A percentile compares a stretch with the other conserved stretches of the same genome.
These are phyloP conservation scores for Nicotiana benthamiana DNA, from an alignment of 257 asterid species.

Conservation along the genomic window DNA sequence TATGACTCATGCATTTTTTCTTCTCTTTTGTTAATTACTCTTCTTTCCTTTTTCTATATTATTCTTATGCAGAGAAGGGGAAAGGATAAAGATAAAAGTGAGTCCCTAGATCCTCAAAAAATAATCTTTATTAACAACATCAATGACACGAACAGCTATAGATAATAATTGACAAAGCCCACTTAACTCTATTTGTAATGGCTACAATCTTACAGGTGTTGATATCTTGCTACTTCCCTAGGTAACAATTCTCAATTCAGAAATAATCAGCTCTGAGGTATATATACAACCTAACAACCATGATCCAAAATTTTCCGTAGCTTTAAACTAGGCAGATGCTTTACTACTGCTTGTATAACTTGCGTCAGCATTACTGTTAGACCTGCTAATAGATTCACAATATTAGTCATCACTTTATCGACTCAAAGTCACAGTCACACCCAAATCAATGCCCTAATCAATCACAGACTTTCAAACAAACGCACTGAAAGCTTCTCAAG, in stretches of 20 bases:
- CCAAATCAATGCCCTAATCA: conserved; percentile 17
- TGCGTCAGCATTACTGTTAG: conserved; percentile 29
- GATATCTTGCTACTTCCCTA: conserved; percentile 37
- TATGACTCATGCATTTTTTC: neutral
- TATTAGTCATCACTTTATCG: conserved; percentile 19
- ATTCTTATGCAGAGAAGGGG: neutral
- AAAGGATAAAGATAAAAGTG: neutral
- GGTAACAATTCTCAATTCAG: conserved; percentile 15
- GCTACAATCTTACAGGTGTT: conserved; percentile 43
- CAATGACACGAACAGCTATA: conserved; percentile 17
- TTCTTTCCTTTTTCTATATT: neutral
- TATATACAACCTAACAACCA: conserved; percentile 47
- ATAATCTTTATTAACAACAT: conserved; percentile 25
- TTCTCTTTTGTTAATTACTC: too few relatives aligned
- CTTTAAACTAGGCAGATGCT: conserved; percentile 15
- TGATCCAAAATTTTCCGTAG: conserved; percentile 22
- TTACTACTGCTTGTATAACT: conserved; percentile 21
- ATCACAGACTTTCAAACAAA: conserved; percentile 27
- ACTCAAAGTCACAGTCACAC: conserved; percentile 8
- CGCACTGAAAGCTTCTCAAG: conserved; percentile 41
- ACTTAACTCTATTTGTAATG: conserved; percentile 34
- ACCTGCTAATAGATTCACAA: conserved; percentile 20
- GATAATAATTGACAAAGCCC: conserved; percentile 22
- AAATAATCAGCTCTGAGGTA: conserved; percentile 22
- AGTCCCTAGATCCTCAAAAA: conserved; percentile 21